Base-by-base conservation (phyloP, 495 filamentous ascomycete species). In the Tuber indicum region DNA sequence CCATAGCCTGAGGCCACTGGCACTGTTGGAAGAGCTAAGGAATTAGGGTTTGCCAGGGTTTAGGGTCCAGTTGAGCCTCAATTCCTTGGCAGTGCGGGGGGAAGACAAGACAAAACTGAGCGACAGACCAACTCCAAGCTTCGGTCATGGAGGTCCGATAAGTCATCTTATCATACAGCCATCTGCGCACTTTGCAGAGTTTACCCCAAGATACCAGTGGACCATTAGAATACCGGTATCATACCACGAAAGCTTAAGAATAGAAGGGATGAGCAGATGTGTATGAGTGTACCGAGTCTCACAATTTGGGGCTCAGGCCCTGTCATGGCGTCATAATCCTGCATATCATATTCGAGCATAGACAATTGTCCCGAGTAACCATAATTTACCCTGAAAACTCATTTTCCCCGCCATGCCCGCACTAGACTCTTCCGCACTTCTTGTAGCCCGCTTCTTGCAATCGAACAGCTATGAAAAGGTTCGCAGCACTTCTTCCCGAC, bases 371-470 rank as follows among this genome's bases (percentile, higher is more conserved):
- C 39, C 39, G 0, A 14, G 3, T 66, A 62, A 16, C 17, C 7
- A 32, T 32, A 32, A 32, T 32, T 32, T 49, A 52, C 21, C 58
- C 52, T 10, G n/a, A 62, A 9, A 66, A 36, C 17, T 36, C 76
- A 14, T 69, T 36, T 32, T 19, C 70, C 26, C 66, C 45, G 71
- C 66, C 43, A 87, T 87, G 86, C 85, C 86, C 43, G 82, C 86
- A 3, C 52, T 78, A 4, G 86, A 87, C 76, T 86, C 86, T 21
- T 85, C 88, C 16, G 84, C 85, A 10, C 77, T 88, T 14, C 84
- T 92, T 32, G 88, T 92, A 17, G 91, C 91, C 58, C 87, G 90
- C 21, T 92, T 88, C 76, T 85, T 92, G 32, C 87, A 87, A 76
- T 83, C 88, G 1, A 90, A 91, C 79, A 86, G 88, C 47, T 92